Evolutionary conservation across 2,329 filamentous ascomycete genomes (phyloP).

Genomic region (Beauveria sp.): DNA sequence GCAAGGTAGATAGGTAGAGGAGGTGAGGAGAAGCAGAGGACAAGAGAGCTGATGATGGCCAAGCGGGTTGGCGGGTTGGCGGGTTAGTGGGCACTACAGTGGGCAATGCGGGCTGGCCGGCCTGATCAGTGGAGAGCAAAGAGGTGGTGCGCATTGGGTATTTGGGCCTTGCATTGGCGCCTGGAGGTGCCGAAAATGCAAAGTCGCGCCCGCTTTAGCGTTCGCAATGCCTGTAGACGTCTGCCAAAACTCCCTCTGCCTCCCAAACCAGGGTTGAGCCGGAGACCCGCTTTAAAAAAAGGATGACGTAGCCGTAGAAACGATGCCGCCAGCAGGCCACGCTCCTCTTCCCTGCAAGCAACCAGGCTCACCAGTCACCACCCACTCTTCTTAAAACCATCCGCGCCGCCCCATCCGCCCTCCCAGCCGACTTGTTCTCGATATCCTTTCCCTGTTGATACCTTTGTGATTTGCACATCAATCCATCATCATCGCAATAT

Average conservation of each 20-base stretch:
- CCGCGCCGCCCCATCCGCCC: conserved; percentile 7
- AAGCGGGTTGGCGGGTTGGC: not conserved
- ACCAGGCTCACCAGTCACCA: conserved; percentile 3
- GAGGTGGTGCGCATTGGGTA: not conserved
- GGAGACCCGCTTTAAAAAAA: conserved; percentile 7
- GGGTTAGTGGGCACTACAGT: too few relatives aligned
- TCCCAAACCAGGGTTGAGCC: conserved; percentile 7
- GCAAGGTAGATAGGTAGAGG: not conserved
- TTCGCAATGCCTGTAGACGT: not conserved
- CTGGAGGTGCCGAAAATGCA: not conserved
- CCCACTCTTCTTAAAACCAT: conserved; percentile 9
- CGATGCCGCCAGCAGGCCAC: not conserved
- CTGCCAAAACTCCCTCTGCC: not conserved
- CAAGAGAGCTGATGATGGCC: too few relatives aligned
- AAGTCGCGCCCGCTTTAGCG: not conserved
- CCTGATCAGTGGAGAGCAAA: too few relatives aligned
- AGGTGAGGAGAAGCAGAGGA: too few relatives aligned
- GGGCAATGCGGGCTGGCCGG: too few relatives aligned
- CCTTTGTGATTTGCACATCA: conserved; percentile 5
- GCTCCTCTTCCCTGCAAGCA: conserved; percentile 5
- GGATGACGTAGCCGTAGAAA: conserved; percentile 15
- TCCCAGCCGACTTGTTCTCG: conserved; percentile 3
- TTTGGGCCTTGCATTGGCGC: not conserved
- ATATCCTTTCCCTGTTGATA: conserved; percentile 9
- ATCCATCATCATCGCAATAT: not conserved